These are phyloP conservation scores for Blumeria hordei DNA, from an alignment of 2,329 filamentous ascomycete species.

Conservation along the genomic window DNA sequence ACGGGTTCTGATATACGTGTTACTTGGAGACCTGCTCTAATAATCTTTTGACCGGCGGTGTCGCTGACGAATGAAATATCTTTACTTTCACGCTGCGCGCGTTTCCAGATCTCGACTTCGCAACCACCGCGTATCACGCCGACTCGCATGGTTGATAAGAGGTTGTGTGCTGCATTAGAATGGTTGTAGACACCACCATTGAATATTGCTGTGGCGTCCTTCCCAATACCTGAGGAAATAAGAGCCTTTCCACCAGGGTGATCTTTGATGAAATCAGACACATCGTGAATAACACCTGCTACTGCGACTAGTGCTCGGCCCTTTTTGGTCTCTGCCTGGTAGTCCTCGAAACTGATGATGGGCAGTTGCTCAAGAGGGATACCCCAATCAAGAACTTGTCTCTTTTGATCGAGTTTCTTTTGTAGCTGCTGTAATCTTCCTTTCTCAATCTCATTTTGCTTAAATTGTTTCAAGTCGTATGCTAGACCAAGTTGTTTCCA, in stretches of 20 bases:
- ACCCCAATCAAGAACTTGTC: constrained; percentile 63
- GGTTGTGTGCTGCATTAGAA: constrained; percentile 74
- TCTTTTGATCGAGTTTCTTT: constrained; percentile 84
- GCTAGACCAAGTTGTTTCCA: constrained; percentile 72
- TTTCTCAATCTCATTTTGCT: constrained; percentile 79
- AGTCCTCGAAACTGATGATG: constrained; percentile 71
- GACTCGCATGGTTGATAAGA: constrained; percentile 69
- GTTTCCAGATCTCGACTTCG: constrained; percentile 87
- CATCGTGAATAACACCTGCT: constrained; percentile 69
- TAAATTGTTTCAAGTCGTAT: constrained; percentile 77
- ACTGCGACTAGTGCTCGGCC: constrained; percentile 56
- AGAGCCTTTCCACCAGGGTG: constrained; percentile 80
- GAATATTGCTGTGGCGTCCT: constrained; percentile 77
- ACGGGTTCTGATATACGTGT: constrained; percentile 64
- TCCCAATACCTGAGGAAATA: constrained; percentile 60
- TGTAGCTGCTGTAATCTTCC: constrained; percentile 69
- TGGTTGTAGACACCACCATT: constrained; percentile 80
- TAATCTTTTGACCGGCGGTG: constrained; percentile 54
- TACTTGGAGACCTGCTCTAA: constrained; percentile 64
- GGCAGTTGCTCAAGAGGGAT: constrained; percentile 65
- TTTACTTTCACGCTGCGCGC: constrained; percentile 62
- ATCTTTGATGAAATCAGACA: constrained; percentile 64
- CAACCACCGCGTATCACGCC: constrained; percentile 69
- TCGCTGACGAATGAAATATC: constrained; percentile 62
- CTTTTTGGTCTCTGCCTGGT: constrained; percentile 51